phyloP scores from a whole-genome alignment of 73 alveolate genomes.

The Breviolum minutum region DNA sequence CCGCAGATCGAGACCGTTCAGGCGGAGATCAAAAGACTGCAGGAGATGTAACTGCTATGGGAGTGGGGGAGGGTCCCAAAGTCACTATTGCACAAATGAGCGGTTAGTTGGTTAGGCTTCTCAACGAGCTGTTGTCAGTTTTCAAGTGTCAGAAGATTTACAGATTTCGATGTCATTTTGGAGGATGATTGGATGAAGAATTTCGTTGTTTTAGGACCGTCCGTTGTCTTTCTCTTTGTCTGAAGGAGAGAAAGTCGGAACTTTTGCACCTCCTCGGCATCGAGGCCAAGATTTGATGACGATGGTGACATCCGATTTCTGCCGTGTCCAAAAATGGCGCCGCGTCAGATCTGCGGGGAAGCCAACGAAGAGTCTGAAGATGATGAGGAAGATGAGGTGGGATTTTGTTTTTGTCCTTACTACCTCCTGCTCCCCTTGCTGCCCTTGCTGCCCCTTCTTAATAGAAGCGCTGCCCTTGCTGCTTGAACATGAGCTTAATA shows the following conservation, averaged over 20 bases:
- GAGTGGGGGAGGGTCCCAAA: too few species aligned
- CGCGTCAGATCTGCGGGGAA: not conserved
- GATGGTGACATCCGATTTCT: not conserved
- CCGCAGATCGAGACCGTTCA: constrained; percentile 85
- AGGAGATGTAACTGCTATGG: not conserved
- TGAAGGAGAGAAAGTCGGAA: constrained; percentile 53
- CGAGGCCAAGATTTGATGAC: not conserved
- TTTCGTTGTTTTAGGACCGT: too few species aligned
- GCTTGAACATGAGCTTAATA: not conserved
- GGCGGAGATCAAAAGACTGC: constrained; percentile 79
- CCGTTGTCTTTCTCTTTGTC: too few species aligned
- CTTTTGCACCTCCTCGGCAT: constrained; percentile 27
- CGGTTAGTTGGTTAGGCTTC: too few species aligned
- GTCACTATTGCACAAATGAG: too few species aligned
- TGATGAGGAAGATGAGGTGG: constrained; percentile 38
- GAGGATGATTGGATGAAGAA: too few species aligned
- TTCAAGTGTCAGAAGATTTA: too few species aligned
- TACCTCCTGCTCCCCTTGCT: too few species aligned
- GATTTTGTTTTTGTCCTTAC: not conserved
- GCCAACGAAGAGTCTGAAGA: constrained; percentile 55
- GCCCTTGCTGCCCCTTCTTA: too few species aligned
- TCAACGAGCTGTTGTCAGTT: too few species aligned
- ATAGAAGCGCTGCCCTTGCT: not conserved
- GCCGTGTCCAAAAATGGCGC: too few species aligned
- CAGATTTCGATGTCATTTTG: too few species aligned